A percentile compares a stretch with the other conserved stretches of the same genome.
phyloP scores from a whole-genome alignment of 306 rosid species.

The Prosopis cineraria region DNA sequence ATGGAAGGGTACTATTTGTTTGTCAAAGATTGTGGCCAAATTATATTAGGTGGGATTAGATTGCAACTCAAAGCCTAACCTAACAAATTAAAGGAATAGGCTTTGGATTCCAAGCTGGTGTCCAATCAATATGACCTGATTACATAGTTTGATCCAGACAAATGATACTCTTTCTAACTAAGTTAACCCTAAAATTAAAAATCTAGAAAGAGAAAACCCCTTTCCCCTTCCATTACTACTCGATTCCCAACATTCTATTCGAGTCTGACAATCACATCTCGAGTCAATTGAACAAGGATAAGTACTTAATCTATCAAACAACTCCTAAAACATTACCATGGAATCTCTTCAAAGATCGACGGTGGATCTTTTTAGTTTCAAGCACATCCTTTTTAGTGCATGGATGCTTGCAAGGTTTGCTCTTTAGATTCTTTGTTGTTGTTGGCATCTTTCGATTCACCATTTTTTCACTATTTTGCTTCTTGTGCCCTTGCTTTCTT shows the following conservation, averaged over 20 bases:
- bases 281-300: neutral
- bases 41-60: neutral
- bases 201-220: neutral
- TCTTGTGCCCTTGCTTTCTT: neutral
- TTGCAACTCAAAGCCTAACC: neutral
- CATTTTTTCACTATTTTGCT: neutral
- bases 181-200: neutral
- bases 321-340: neutral
- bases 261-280: neutral
- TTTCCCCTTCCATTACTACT: neutral
- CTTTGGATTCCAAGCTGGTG: too few relatives aligned
- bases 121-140: neutral
- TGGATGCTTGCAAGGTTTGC: neutral
- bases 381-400: too few relatives aligned
- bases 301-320: neutral
- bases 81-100: too few relatives aligned
- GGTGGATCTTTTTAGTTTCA: neutral
- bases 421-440: neutral
- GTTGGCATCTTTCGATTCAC: neutral
- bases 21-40: neutral
- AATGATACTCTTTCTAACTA: neutral
- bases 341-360: neutral
- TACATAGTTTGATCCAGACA: neutral
- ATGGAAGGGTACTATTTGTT: neutral
- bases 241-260: neutral